Evolutionary conservation across 164 flowering plant genomes (phyloP), one percentile per base, ranked within the genome.

Genomic region (Taxillus chinensis): DNA sequence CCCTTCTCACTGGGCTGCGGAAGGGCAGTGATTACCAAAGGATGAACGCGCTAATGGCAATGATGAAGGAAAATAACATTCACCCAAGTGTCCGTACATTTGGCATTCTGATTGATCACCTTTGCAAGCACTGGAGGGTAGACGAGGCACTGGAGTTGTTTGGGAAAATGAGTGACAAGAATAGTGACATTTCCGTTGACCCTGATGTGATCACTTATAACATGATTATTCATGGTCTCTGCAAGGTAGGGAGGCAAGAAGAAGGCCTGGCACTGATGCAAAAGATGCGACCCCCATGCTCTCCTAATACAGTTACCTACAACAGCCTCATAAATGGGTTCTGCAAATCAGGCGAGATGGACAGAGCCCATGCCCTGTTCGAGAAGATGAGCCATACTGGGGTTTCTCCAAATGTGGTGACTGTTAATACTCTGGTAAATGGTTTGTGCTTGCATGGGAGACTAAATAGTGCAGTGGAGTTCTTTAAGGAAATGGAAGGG

Each of bases 381-480:
- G 62, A 71, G 60, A 64, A 64, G 68, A 89, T 89, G 96, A 70
- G 61, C 39, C 59, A 67, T 45, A 77, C 77, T 5, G 79, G 80
- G 2, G 64, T 83, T 13, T 45, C 41, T 7, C 82, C 82, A 16
- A 77, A 83, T 70, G 78, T 73, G 15, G 54, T 83, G 37, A 90
- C 96, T 1, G 64, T 87, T 14, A 89, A 82, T 66, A 72, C 75
- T 12, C 61, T 90, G 64, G 74, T 92, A 5, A 80, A 70, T 75
- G 92, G 95, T 15, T 78, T 89, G 89, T 86, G 93, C 79, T 80
- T 64, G 70, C 75, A 82, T 70, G 91, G 85, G 39, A 80, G 82
- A 68, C 72, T 83, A 49, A 73, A 75, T 71, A 75, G 67, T 53
- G 96, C 95, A 2, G 71, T 90, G 60, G 67, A 78, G 57, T 78